Evolutionary conservation across 176 grass and related monocot species (phyloP), one percentile per base, ranked within the genome.

Genomic region (Avena insularis): DNA sequence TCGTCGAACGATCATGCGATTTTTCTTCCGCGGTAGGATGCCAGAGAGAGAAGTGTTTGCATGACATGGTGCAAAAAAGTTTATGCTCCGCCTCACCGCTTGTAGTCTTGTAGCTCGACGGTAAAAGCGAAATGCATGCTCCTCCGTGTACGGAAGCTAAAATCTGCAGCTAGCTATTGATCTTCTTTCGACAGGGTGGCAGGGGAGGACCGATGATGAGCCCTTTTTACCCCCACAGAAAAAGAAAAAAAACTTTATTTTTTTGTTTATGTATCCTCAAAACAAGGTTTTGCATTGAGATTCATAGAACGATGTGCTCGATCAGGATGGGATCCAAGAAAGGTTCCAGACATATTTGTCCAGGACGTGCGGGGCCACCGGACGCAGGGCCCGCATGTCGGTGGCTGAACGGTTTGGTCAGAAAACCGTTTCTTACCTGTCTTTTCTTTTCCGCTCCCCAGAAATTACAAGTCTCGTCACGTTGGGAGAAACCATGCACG

Each of bases 161-260:
- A 56, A 56, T 56, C 54, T 56, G 54, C 54, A 43, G 11, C 19
- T 40, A 59, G 38, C 23, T 47, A 43, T 49, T 31, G 21, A 40
- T 62, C 57, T 76, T 51, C 57, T 85, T 85, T 85, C 77, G 71
- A 85, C 57, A 59, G 15, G 25, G 71, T 48, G 46, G 8, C 2
- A 0, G 17, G 17, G 55, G 17, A 10, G 67, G 67, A 71, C 45
- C 1, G 40, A 43, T 43, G 71, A 74, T 62, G 31, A 15, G 19
- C 4, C 78, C 16, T 45, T 76, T 36, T 12, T 29, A 29, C 4
- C 55, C 53, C 53, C 51, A 56, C 4, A 54, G 40, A 43, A 48
- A 1, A 16, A 55, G 15, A 8, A 20, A 57, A 57, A 16, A 15
- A 55, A 55, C 53, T 57, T 57, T 2, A 57, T 0, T 57, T 55